Conservation (phyloP, 345 rosid genomes). For the Aquilaria yunnanensis region DNA sequence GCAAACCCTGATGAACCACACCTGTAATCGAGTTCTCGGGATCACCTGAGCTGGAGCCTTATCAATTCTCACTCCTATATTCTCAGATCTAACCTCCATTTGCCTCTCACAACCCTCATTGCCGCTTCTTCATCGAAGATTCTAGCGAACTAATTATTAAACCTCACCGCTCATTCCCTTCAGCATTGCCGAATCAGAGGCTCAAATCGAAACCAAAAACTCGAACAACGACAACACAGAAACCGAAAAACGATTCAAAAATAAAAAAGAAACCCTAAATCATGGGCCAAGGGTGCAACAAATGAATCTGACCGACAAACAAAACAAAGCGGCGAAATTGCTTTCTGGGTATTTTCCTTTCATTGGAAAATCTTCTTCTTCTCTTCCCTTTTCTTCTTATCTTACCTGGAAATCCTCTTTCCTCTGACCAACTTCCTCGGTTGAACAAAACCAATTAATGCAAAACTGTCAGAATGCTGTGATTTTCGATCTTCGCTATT, state of each 20-base stretch:
- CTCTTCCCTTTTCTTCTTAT: neutral
- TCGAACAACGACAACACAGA: neutral
- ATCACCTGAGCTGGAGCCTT: slow-evolving; percentile 47
- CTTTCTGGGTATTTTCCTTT: neutral
- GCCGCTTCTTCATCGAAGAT: slow-evolving; percentile 60
- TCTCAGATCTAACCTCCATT: slow-evolving; percentile 90
- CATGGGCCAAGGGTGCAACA: neutral
- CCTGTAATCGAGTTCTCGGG: slow-evolving; percentile 64
- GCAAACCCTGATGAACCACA: slow-evolving; percentile 84
- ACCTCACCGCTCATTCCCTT: neutral
- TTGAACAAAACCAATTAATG: no score
- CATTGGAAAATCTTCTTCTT: neutral
- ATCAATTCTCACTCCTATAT: slow-evolving; percentile 47
- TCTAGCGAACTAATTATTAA: neutral
- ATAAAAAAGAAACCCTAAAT: slow-evolving; percentile 1
- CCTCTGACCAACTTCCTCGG: no score
- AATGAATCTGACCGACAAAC: slow-evolving; percentile 9
- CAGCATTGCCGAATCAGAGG: slow-evolving; percentile 1
- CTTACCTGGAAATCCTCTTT: neutral
- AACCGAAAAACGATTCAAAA: neutral
- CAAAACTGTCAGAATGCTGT: neutral
- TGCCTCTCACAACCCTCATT: slow-evolving; percentile 48
- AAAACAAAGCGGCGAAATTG: neutral
- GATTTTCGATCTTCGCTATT: neutral
- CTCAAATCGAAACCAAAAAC: neutral